Evolutionary conservation across 306 rosid species (phyloP).

Genomic region (Crataegus laevigata): DNA sequence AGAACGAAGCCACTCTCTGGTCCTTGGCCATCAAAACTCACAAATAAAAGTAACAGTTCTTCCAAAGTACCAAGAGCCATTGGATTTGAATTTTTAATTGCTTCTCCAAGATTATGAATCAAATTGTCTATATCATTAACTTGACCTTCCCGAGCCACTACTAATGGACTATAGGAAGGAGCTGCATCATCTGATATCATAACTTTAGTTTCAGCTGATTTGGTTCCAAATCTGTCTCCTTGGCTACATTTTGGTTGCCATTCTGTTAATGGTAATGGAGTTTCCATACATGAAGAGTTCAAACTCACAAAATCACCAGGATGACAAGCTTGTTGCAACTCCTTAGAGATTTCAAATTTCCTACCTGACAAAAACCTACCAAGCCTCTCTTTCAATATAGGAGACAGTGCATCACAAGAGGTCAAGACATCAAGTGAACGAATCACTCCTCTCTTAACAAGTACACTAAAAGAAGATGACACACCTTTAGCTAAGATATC

Average conservation of each 20-base stretch:
- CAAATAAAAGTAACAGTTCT: no score
- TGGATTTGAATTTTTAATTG: no score
- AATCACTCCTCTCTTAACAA: conserved; percentile 49
- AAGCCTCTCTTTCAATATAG: conserved; percentile 35
- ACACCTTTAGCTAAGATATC: conserved; percentile 48
- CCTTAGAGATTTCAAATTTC: neutral
- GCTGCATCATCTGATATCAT: no score
- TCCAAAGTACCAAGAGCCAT: no score
- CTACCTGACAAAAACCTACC: neutral
- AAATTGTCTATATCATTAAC: no score
- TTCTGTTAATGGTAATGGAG: conserved; percentile 1
- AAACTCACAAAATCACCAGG: neutral
- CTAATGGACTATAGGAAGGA: no score
- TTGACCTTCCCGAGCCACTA: no score
- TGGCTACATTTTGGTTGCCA: neutral
- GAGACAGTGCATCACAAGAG: conserved; percentile 36
- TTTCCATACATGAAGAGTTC: neutral
- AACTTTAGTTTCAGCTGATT: no score
- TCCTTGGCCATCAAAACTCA: no score
- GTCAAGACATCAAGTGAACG: conserved; percentile 49
- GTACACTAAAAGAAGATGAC: conserved; percentile 42
- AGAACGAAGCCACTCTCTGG: no score
- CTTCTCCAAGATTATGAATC: no score
- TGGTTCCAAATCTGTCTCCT: neutral
- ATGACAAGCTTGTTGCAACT: neutral